These are phyloP conservation scores for Cyathus striatus DNA, from an alignment of 768 basidiomycete species.

Conservation along the genomic window DNA sequence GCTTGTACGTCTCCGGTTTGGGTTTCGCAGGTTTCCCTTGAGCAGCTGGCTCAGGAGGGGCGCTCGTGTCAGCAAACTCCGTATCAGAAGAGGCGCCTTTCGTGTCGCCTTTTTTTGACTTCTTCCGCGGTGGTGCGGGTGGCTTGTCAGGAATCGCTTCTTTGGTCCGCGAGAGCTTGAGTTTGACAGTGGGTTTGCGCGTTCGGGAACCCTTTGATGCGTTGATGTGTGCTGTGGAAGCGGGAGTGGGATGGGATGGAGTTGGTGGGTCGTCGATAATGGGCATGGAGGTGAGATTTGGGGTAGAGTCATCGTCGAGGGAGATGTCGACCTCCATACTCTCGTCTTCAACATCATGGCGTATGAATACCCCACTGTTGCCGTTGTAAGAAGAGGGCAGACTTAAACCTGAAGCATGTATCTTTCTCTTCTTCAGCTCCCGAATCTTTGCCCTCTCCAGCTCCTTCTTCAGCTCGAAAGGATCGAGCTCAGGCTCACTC, in stretches of 20 bases:
- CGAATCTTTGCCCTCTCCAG: constrained; percentile 48
- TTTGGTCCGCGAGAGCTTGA: not conserved
- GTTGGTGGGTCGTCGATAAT: not conserved
- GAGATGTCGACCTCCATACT: constrained; percentile 56
- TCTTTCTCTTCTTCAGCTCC: constrained; percentile 51
- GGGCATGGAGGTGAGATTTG: not conserved
- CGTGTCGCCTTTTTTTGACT: not conserved
- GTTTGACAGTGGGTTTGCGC: not conserved
- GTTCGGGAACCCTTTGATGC: not conserved
- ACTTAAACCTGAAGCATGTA: constrained; percentile 24
- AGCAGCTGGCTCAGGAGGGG: no score
- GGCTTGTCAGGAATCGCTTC: not conserved
- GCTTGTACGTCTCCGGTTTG: constrained; percentile 76
- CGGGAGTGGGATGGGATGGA: not conserved
- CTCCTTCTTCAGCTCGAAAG: constrained; percentile 33
- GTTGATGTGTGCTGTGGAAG: not conserved
- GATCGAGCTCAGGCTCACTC: constrained; percentile 29
- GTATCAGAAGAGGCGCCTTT: not conserved
- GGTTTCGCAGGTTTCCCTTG: constrained; percentile 23
- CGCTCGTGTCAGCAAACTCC: not conserved
- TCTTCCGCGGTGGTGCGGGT: not conserved
- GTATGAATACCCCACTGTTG: constrained; percentile 41
- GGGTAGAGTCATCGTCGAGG: constrained; percentile 20
- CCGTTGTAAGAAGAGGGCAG: constrained; percentile 19
- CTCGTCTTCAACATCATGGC: constrained; percentile 56